phyloP scores from a whole-genome alignment of 1,284 basidiomycete genomes.

The Tilletia walkeri region DNA sequence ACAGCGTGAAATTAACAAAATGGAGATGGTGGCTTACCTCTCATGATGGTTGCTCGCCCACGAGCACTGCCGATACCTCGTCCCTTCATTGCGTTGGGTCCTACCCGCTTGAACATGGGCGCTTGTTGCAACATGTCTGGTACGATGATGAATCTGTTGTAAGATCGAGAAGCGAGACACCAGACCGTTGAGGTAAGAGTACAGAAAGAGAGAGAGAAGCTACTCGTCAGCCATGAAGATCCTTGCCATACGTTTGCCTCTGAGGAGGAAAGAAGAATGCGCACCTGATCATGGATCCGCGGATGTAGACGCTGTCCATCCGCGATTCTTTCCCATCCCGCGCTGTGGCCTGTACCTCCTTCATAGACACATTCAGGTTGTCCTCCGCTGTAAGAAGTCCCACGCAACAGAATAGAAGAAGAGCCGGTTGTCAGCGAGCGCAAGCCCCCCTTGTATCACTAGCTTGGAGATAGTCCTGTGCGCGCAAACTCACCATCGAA shows the following conservation, averaged over 20 bases:
- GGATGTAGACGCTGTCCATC: constrained; percentile 97
- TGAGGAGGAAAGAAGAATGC: background rate
- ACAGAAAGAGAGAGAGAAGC: too few relatives aligned
- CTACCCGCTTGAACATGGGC: constrained; percentile 99
- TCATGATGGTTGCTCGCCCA: constrained; percentile 93
- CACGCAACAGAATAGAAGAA: background rate
- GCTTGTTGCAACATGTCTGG: constrained; percentile 99
- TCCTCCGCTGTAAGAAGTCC: constrained; percentile 74
- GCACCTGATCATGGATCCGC: constrained; percentile 76
- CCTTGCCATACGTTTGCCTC: background rate
- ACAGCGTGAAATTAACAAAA: background rate
- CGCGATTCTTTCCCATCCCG: constrained; percentile 98
- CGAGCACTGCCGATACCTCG: constrained; percentile 97
- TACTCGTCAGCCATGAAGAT: too few relatives aligned
- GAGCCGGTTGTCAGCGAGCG: background rate
- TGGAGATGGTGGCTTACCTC: constrained; percentile 58
- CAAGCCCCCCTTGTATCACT: too few relatives aligned
- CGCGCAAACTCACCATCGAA: constrained; percentile 64
- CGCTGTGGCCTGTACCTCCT: constrained; percentile 95
- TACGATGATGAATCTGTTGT: constrained; percentile 85
- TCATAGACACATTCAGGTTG: constrained; percentile 93
- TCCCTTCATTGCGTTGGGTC: constrained; percentile 96
- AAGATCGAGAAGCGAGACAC: background rate
- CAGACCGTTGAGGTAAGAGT: too few relatives aligned
- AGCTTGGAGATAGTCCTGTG: too few relatives aligned